phyloP scores from a whole-genome alignment of 164 flowering plant species.

The Magnolia sinica region DNA sequence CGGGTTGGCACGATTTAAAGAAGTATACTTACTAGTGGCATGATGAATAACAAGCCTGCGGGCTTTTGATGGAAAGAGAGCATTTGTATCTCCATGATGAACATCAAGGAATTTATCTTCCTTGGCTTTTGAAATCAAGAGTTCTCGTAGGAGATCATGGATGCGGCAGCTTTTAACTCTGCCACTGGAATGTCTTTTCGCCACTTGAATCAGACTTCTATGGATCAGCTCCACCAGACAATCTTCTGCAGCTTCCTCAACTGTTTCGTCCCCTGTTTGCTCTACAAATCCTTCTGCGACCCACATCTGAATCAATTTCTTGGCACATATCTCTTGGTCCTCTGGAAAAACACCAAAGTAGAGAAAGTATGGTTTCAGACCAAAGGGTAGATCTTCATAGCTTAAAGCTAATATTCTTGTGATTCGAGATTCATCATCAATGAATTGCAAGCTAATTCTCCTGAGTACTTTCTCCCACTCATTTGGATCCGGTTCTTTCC shows the following conservation, averaged over 20 bases:
- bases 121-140: neutral
- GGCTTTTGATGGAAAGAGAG: neutral
- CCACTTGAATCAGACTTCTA: constrained; percentile 1
- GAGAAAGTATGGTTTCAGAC: neutral
- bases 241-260: constrained; percentile 6
- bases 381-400: neutral
- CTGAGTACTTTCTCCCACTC: constrained; percentile 4
- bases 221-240: neutral
- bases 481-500: neutral
- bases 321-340: neutral
- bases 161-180: constrained; percentile 32
- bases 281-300: constrained; percentile 2
- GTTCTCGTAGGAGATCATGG: constrained; percentile 31
- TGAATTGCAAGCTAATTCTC: neutral
- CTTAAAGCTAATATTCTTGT: constrained; percentile 11
- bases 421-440: neutral
- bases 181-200: constrained; percentile 33
- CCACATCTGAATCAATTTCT: neutral
- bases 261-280: neutral
- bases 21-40: too few relatives aligned
- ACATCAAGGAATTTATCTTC: neutral
- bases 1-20: neutral
- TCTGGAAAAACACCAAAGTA: neutral
- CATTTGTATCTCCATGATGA: too few relatives aligned
- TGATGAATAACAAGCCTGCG: neutral